Conservation (phyloP, 768 basidiomycete genomes). For the Gloeopeniophorella convolvens region DNA sequence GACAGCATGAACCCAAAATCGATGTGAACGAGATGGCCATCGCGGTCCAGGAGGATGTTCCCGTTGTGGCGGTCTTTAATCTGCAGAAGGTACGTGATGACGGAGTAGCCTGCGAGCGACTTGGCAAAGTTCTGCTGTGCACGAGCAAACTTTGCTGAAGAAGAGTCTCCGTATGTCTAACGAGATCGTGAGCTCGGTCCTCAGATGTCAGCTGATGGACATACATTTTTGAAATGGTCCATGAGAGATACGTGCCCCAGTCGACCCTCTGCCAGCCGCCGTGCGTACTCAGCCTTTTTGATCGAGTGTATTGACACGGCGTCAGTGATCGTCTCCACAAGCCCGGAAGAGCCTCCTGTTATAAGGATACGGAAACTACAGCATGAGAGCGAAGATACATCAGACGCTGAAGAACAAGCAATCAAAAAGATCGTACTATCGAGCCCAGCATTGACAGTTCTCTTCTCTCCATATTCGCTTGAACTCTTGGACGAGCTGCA, state of each 20-base stretch:
- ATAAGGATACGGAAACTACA: slow-evolving; percentile 91
- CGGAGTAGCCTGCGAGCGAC: slow-evolving; percentile 94
- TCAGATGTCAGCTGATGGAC: slow-evolving; percentile 25
- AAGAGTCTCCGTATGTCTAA: slow-evolving; percentile 86
- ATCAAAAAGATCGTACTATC: slow-evolving; percentile 50
- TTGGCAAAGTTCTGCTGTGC: slow-evolving; percentile 94
- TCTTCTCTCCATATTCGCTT: slow-evolving; percentile 94
- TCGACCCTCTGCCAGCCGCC: slow-evolving; percentile 71
- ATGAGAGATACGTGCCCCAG: slow-evolving; percentile 83
- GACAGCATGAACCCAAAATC: slow-evolving; percentile 98
- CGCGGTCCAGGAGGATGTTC: slow-evolving; percentile 92
- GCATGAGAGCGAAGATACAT: background rate
- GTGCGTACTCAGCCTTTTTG: slow-evolving; percentile 97
- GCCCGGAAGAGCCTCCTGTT: slow-evolving; percentile 85
- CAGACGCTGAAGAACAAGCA: background rate
- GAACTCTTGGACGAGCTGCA: slow-evolving; percentile 91
- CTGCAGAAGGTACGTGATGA: slow-evolving; percentile 94
- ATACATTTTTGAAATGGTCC: slow-evolving; percentile 85
- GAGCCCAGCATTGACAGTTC: slow-evolving; percentile 86
- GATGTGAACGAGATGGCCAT: slow-evolving; percentile 93
- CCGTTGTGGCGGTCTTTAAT: slow-evolving; percentile 99
- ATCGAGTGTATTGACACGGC: slow-evolving; percentile 98
- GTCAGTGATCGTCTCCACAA: slow-evolving; percentile 98
- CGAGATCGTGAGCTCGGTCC: background rate
- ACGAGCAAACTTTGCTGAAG: slow-evolving; percentile 78